Evolutionary conservation across 2,329 filamentous ascomycete genomes (phyloP).

Genomic region (Penicillium crustosum): DNA sequence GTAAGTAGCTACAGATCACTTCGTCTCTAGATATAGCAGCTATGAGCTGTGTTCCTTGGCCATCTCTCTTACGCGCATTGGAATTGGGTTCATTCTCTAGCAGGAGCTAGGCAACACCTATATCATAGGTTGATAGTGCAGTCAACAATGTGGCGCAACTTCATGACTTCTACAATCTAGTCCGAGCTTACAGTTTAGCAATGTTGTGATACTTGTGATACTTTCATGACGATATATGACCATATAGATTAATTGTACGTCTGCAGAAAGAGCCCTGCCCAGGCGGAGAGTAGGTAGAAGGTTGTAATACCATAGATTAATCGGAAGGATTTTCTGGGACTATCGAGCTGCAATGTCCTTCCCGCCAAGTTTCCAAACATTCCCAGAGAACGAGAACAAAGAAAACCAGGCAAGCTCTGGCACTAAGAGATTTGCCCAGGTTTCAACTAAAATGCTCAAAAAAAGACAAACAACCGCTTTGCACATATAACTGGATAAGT

Average conservation of each 20-base stretch:
- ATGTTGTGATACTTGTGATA: not conserved
- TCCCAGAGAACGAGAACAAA: conserved; percentile 6
- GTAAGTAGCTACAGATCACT: not conserved
- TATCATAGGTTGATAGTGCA: not conserved
- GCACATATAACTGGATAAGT: conserved; percentile 26
- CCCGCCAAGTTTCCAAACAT: conserved; percentile 7
- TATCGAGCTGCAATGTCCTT: conserved; percentile 23
- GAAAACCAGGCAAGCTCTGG: conserved; percentile 15
- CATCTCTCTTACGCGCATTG: not conserved
- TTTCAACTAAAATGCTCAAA: conserved; percentile 20
- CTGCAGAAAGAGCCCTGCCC: not conserved
- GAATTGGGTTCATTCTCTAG: not conserved
- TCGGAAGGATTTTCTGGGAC: conserved; percentile 21
- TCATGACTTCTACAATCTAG: not conserved
- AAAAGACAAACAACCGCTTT: conserved; percentile 25
- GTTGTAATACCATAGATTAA: conserved; percentile 27
- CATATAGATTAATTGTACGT: not conserved
- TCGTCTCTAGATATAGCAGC: not conserved
- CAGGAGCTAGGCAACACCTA: not conserved
- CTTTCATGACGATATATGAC: not conserved
- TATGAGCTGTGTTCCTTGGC: not conserved
- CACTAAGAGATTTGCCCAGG: conserved; percentile 16
- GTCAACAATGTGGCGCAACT: not conserved
- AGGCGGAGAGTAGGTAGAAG: not conserved
- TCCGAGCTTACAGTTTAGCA: not conserved